A percentile compares a stretch with the other conserved stretches of the same genome.
phyloP scores from a whole-genome alignment of 805 yeast species.

The Candida maris region DNA sequence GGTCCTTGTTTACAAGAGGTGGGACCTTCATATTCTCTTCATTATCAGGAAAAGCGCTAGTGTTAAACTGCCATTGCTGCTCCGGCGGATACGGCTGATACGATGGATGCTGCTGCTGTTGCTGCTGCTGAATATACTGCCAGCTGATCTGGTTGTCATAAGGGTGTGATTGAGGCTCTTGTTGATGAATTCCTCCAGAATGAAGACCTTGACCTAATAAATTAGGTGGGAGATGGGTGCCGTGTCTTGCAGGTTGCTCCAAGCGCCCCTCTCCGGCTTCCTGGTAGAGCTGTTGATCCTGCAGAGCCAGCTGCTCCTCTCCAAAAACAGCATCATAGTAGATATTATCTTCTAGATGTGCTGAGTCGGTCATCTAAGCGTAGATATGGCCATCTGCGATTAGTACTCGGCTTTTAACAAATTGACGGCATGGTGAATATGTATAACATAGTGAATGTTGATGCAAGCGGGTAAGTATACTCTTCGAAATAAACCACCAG shows the following conservation, averaged over 20 bases:
- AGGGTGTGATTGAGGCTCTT: constrained; percentile 6
- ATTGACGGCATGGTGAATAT: not conserved
- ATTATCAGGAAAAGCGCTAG: constrained; percentile 6
- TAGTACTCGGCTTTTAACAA: constrained; percentile 6
- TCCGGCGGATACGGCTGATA: constrained; percentile 6
- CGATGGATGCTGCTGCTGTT: constrained; percentile 11
- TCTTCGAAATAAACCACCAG: too few species aligned
- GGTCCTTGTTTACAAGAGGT: constrained; percentile 29
- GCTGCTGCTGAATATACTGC: constrained; percentile 15
- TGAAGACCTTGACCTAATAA: constrained; percentile 7
- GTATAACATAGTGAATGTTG: not conserved
- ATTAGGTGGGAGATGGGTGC: constrained; percentile 14
- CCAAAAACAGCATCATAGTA: constrained; percentile 13
- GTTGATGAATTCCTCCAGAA: too few species aligned
- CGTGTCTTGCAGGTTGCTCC: not conserved
- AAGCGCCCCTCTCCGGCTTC: constrained; percentile 4
- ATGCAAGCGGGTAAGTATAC: constrained; percentile 6
- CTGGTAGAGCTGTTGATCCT: constrained; percentile 8
- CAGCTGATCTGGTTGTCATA: constrained; percentile 14
- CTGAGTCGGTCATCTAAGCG: constrained; percentile 10
- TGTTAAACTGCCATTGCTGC: constrained; percentile 9
- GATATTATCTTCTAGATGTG: constrained; percentile 10
- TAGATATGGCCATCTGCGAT: not conserved
- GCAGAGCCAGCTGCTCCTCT: constrained; percentile 7
- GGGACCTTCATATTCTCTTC: constrained; percentile 13